Conservation (phyloP, 805 yeast species). For the Candida oleophila region DNA sequence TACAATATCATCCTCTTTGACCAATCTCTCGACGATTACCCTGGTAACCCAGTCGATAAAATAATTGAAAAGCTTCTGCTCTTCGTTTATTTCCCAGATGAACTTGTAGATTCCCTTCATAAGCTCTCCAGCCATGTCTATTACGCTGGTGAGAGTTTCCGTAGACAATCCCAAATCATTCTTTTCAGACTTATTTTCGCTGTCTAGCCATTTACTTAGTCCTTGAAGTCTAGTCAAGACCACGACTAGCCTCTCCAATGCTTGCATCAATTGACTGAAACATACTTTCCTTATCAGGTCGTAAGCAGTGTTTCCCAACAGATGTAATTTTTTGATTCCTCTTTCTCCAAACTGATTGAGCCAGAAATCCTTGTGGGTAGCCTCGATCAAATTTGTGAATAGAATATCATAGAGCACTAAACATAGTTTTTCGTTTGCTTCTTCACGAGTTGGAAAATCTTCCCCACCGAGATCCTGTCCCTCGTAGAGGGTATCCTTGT, state of each 20-base stretch:
- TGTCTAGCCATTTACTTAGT: constrained; percentile 33
- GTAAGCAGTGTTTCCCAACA: constrained; percentile 48
- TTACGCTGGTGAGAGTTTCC: constrained; percentile 5
- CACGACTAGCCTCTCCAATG: constrained; percentile 54
- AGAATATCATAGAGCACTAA: constrained; percentile 43
- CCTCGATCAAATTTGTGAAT: constrained; percentile 54
- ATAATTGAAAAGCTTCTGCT: constrained; percentile 44
- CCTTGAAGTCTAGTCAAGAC: constrained; percentile 44
- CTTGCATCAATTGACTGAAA: constrained; percentile 51
- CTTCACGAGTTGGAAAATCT: constrained; percentile 20
- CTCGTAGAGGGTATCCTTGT: constrained; percentile 24
- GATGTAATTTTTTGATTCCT: constrained; percentile 56
- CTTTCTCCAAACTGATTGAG: constrained; percentile 66
- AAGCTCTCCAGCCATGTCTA: constrained; percentile 17
- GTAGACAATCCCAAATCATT: constrained; percentile 8
- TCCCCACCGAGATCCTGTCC: constrained; percentile 10
- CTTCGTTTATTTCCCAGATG: constrained; percentile 45
- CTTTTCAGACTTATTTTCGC: background rate
- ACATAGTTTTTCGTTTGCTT: constrained; percentile 15
- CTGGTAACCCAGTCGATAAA: constrained; percentile 46
- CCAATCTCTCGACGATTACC: constrained; percentile 33
- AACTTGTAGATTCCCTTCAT: constrained; percentile 34
- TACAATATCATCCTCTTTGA: constrained; percentile 36
- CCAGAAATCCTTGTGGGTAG: constrained; percentile 55
- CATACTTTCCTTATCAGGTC: constrained; percentile 48